These are phyloP conservation scores for Calocera cornea DNA, from an alignment of 768 basidiomycete genomes.

Conservation along the genomic window DNA sequence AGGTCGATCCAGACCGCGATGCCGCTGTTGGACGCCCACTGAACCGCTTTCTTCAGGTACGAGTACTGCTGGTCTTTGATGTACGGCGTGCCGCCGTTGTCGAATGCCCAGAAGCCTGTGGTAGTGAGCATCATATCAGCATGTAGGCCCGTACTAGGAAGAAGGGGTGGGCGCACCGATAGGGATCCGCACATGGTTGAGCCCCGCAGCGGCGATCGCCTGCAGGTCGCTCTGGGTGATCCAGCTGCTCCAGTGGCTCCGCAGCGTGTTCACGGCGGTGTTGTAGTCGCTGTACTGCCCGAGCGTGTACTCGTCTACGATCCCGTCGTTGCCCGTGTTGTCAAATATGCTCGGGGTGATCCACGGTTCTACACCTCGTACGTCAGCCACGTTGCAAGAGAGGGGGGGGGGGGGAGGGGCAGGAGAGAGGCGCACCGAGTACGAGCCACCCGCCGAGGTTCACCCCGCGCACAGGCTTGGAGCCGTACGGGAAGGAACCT, in stretches of 20 bases:
- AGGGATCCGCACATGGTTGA: slow-evolving; percentile 45
- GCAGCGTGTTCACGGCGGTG: slow-evolving; percentile 35
- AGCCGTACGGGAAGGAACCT: slow-evolving; percentile 55
- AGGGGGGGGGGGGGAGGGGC: slow-evolving; percentile 34
- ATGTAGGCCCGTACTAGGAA: slow-evolving; percentile 27
- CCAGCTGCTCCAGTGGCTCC: slow-evolving; percentile 66
- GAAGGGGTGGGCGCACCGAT: not conserved
- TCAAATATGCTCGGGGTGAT: slow-evolving; percentile 67
- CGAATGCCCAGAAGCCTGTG: slow-evolving; percentile 42
- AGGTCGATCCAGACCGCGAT: slow-evolving; percentile 76
- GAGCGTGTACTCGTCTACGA: slow-evolving; percentile 72
- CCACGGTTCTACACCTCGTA: slow-evolving; percentile 39
- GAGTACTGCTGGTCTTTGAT: slow-evolving; percentile 27
- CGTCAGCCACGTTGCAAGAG: slow-evolving; percentile 22
- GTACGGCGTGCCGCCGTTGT: slow-evolving; percentile 49
- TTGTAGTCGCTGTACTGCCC: slow-evolving; percentile 44
- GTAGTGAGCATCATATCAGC: slow-evolving; percentile 50
- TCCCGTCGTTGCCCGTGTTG: slow-evolving; percentile 42
- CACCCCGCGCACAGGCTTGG: slow-evolving; percentile 63
- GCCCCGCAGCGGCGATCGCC: slow-evolving; percentile 41
- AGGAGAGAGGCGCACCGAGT: slow-evolving; percentile 31
- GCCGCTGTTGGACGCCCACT: slow-evolving; percentile 42
- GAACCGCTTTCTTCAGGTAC: not conserved
- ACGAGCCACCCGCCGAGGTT: slow-evolving; percentile 63
- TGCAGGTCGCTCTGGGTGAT: slow-evolving; percentile 72